These are phyloP conservation scores for Cladobotryum mycophilum DNA, from an alignment of 2,329 filamentous ascomycete genomes.

Conservation along the genomic window DNA sequence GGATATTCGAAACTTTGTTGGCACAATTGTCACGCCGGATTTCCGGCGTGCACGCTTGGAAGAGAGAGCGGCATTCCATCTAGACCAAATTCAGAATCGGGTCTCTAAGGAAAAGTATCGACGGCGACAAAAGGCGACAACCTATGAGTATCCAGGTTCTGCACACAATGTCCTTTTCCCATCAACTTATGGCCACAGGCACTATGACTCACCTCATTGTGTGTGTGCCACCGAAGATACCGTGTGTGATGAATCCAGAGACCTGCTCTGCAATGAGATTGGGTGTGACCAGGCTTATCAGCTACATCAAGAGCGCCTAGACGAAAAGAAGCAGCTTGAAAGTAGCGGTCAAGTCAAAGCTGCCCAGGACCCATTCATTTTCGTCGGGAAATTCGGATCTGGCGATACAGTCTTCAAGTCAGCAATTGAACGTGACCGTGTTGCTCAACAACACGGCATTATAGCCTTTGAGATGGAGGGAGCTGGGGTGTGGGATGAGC, in stretches of 20 bases:
- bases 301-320: conserved; percentile 2
- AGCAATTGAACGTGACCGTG: conserved; percentile 25
- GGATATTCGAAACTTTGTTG: conserved; percentile 24
- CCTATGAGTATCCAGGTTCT: too few relatives aligned
- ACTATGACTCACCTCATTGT: too few relatives aligned
- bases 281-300: conserved; percentile 1
- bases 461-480: conserved; percentile 30
- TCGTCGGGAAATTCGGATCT: conserved; percentile 33
- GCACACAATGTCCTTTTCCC: too few relatives aligned
- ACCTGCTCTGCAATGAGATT: too few relatives aligned
- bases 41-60: conserved; percentile 12
- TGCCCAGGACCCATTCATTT: conserved; percentile 24
- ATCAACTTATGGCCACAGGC: too few relatives aligned
- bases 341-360: background rate
- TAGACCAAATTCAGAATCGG: conserved; percentile 15
- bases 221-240: too few relatives aligned
- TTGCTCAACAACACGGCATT: conserved; percentile 19
- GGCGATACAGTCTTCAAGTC: conserved; percentile 35
- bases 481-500: conserved; percentile 21
- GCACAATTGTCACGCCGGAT: conserved; percentile 14
- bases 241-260: too few relatives aligned
- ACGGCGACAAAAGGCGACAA: too few relatives aligned
- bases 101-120: too few relatives aligned
- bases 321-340: background rate
- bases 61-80: background rate